Evolutionary conservation across 108 stramenopile genomes (phyloP), one percentile per base, ranked within the genome.

Genomic region (Schizochytrium sp.): DNA sequence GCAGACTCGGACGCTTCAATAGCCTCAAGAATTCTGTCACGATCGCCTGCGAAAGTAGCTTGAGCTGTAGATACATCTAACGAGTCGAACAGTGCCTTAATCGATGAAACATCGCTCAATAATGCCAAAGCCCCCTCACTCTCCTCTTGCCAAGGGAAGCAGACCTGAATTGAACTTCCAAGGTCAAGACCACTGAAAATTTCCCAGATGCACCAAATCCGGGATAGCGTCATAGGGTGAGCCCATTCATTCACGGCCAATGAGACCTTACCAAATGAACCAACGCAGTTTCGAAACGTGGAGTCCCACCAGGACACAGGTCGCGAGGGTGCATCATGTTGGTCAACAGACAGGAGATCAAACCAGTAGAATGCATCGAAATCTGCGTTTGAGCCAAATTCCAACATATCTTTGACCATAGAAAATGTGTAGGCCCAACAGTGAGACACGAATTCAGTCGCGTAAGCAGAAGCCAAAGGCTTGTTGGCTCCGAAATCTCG

Each of bases 151-250:
- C 76, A 83, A 42, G 76, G 76, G n/a, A 83, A 83, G 47, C 76
- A 55, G 3, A 83, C 50, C 76, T 83, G 28, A 7, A 83, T 53
- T 83, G 49, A 5, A n/a, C 50, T 53, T 10, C n/a, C 53, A 55
- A 55, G 10, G 53, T 49, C 10, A 40, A 83, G 76, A 10, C 50
- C 40, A n/a, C 28, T 38, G 40, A 38, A 83, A 2, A 83, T 83
- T 55, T 83, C 76, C 76, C 76, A 83, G 47, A 83, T 83, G 76
- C 76, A 83, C 76, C 76, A 83, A 53, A 83, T 83, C 12, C 76
- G 76, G 50, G 76, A 19, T 0, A 83, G 76, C 3, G 76, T 83
- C 3, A 38, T 49, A n/a, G 76, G 76, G 13, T 47, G 0, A n/a
- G 10, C 47, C 76, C 76, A 83, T 2, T 47, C 5, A 28, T 83